Evolutionary conservation across 805 yeast species (phyloP).

Genomic region (Schwanniomyces yamadae): DNA sequence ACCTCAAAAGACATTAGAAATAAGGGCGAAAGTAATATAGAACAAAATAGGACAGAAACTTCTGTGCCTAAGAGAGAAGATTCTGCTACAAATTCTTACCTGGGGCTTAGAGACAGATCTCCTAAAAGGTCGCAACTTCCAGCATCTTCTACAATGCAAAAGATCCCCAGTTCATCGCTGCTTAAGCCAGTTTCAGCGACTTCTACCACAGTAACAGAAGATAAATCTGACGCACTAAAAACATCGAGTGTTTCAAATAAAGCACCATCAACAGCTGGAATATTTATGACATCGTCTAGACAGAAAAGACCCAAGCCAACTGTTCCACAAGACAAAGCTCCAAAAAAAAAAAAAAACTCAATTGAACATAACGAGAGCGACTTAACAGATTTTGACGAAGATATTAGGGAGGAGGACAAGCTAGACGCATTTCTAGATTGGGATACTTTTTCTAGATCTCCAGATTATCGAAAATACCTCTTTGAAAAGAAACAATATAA

Average conservation of each 20-base stretch:
- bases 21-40: neutral
- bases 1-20: slow-evolving; percentile 1
- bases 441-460: slow-evolving; percentile 2
- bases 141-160: neutral
- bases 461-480: slow-evolving; percentile 1
- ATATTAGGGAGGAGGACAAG: slow-evolving; percentile 12
- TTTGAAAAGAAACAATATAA: slow-evolving; percentile 3
- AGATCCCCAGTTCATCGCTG: neutral
- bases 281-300: slow-evolving; percentile 5
- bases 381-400: slow-evolving; percentile 23
- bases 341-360: slow-evolving; percentile 4
- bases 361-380: slow-evolving; percentile 19
- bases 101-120: slow-evolving; percentile 9
- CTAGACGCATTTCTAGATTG: slow-evolving; percentile 11
- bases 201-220: neutral
- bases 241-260: neutral
- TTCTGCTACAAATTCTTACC: slow-evolving; percentile 2
- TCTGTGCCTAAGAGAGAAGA: slow-evolving; percentile 1
- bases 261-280: neutral
- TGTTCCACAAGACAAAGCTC: neutral
- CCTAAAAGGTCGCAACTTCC: slow-evolving; percentile 3
- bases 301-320: slow-evolving; percentile 1
- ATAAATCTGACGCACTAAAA: neutral
- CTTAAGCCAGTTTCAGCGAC: neutral
- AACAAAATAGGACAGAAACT: neutral